These are phyloP conservation scores for Cyclocybe aegerita DNA, from an alignment of 768 basidiomycete species.

Conservation along the genomic window DNA sequence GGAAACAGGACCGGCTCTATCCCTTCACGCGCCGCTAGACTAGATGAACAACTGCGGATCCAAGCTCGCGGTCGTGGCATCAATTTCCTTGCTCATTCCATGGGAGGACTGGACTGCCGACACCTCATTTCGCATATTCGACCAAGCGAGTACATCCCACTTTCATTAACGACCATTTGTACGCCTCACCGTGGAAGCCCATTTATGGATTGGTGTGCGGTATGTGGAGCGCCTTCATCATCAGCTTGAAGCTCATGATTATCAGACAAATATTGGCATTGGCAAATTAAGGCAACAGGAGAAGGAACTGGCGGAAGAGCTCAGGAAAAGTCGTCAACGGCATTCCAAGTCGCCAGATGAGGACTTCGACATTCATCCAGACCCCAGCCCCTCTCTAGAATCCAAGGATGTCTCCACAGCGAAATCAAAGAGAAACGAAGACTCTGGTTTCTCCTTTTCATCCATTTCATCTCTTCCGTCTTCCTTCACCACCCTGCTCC, in stretches of 20 bases:
- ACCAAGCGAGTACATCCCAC: constrained; percentile 79
- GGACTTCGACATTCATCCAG: neutral
- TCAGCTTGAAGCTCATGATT: neutral
- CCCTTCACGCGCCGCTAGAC: constrained; percentile 68
- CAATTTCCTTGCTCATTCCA: constrained; percentile 95
- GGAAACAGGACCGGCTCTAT: constrained; percentile 85
- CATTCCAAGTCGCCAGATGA: neutral
- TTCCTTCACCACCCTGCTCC: constrained; percentile 82
- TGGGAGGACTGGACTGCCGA: constrained; percentile 96
- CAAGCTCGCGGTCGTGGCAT: constrained; percentile 74
- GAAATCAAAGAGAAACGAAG: constrained; percentile 28
- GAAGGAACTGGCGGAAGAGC: constrained; percentile 22
- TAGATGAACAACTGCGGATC: constrained; percentile 70
- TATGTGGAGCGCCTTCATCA: constrained; percentile 34
- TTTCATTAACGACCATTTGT: constrained; percentile 84
- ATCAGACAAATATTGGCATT: constrained; percentile 87
- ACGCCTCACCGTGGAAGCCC: constrained; percentile 97
- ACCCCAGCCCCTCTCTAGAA: neutral
- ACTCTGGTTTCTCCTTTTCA: constrained; percentile 32
- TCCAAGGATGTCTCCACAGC: constrained; percentile 5
- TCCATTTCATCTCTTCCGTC: constrained; percentile 71
- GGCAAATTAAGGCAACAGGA: constrained; percentile 60
- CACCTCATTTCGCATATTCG: constrained; percentile 86
- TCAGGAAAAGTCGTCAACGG: constrained; percentile 6
- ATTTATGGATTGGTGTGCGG: constrained; percentile 99